These are phyloP conservation scores for Erucastrum elatum DNA, from an alignment of 345 rosid genomes.

Conservation along the genomic window DNA sequence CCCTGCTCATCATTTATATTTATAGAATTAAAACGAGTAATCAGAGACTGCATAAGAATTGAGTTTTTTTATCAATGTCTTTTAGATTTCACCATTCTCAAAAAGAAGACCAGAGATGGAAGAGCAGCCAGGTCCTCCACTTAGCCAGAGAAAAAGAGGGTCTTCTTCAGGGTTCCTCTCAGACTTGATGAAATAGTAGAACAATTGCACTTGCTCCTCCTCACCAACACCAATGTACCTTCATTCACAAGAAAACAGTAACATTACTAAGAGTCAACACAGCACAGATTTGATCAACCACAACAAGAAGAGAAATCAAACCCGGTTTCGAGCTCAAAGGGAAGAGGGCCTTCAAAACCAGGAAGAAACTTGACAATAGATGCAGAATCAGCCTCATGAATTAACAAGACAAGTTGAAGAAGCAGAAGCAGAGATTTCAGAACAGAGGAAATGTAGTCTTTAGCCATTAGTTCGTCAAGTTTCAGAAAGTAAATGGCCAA, in stretches of 20 bases:
- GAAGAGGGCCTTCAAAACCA: neutral
- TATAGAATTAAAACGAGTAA: too few relatives aligned
- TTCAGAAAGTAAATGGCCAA: too few relatives aligned
- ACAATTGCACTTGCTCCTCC: neutral
- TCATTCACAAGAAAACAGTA: neutral
- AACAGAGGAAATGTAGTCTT: conserved; percentile 5
- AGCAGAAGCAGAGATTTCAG: neutral
- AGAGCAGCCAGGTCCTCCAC: neutral
- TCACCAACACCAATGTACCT: neutral
- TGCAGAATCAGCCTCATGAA: neutral
- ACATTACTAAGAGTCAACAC: neutral
- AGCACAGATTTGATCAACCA: neutral
- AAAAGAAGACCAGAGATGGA: neutral
- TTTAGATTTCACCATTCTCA: neutral
- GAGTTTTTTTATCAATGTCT: neutral
- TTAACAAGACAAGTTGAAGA: conserved; percentile 15
- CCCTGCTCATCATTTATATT: too few relatives aligned
- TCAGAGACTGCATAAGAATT: too few relatives aligned
- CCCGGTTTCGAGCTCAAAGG: neutral
- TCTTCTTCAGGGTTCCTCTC: neutral
- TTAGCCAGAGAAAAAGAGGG: neutral
- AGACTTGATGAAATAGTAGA: neutral
- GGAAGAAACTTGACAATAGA: neutral
- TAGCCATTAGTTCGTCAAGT: too few relatives aligned
- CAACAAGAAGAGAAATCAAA: neutral